Conservation (phyloP, 495 filamentous ascomycete species). For the Neurospora terricola region DNA sequence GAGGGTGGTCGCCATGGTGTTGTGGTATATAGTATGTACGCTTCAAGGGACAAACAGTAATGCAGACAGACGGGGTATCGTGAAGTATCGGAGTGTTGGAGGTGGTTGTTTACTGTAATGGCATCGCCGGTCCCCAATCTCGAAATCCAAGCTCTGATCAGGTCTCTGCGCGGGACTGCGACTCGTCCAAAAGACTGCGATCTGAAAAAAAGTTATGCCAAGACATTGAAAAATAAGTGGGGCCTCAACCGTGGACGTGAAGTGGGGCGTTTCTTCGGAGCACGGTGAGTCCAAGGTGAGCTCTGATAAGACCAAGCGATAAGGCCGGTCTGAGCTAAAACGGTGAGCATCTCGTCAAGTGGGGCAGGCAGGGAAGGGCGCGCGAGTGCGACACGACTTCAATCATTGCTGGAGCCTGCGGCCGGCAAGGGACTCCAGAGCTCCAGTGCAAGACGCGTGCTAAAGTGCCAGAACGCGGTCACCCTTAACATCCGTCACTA, state of each 20-base stretch:
- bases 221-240: conserved; percentile 15
- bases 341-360: too few relatives aligned
- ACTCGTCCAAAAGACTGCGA: background rate
- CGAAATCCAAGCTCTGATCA: background rate
- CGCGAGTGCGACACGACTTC: background rate
- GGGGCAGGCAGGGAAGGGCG: background rate
- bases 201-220: conserved; percentile 18
- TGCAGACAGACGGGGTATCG: background rate
- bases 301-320: background rate
- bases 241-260: background rate
- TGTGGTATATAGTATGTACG: background rate
- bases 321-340: background rate
- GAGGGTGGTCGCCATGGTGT: conserved; percentile 41
- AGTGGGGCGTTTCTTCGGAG: background rate
- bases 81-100: background rate
- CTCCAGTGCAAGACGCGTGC: background rate
- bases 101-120: background rate
- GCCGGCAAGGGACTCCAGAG: background rate
- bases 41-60: background rate
- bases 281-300: background rate
- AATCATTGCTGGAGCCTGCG: background rate
- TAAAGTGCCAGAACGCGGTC: background rate
- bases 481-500: background rate
- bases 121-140: conserved; percentile 4
- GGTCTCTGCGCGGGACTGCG: background rate